Evolutionary conservation across 1,284 basidiomycete genomes (phyloP).

Genomic region (Trametes polyzona): DNA sequence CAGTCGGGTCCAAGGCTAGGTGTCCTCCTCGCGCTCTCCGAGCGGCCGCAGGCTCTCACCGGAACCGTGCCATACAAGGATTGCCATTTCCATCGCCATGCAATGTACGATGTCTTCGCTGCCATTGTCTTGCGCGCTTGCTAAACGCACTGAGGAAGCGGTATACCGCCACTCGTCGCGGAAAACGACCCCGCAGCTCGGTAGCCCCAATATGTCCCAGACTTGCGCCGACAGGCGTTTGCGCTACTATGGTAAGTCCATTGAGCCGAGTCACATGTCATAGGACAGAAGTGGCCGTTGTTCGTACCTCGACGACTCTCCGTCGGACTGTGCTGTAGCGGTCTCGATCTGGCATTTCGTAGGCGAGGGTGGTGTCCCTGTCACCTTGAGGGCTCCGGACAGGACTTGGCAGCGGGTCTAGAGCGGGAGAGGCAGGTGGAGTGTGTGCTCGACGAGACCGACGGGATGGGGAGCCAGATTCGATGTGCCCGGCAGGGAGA

Average conservation of each 20-base stretch:
- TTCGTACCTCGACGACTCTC: slow-evolving; percentile 19
- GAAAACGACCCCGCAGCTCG: slow-evolving; percentile 37
- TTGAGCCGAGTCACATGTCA: not conserved
- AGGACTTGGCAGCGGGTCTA: not conserved
- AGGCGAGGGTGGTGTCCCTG: not conserved
- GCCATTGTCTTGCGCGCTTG: not conserved
- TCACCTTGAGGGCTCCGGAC: not conserved
- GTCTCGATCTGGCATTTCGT: slow-evolving; percentile 5
- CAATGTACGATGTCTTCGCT: no score
- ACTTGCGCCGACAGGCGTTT: slow-evolving; percentile 27
- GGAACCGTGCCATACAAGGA: no score
- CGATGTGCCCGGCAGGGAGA: no score
- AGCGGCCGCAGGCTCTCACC: no score
- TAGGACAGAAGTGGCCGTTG: no score
- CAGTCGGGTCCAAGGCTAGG: no score
- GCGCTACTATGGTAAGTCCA: slow-evolving; percentile 33
- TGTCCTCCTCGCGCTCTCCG: no score
- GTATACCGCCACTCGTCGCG: not conserved
- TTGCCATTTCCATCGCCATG: no score
- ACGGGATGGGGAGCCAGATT: no score
- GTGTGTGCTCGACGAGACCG: no score
- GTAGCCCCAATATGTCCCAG: slow-evolving; percentile 36
- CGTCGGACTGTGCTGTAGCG: slow-evolving; percentile 13
- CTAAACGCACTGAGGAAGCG: not conserved
- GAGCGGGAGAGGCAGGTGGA: not conserved